phyloP scores from a whole-genome alignment of 139 green algal genomes.

The Desmodesmus armatus region DNA sequence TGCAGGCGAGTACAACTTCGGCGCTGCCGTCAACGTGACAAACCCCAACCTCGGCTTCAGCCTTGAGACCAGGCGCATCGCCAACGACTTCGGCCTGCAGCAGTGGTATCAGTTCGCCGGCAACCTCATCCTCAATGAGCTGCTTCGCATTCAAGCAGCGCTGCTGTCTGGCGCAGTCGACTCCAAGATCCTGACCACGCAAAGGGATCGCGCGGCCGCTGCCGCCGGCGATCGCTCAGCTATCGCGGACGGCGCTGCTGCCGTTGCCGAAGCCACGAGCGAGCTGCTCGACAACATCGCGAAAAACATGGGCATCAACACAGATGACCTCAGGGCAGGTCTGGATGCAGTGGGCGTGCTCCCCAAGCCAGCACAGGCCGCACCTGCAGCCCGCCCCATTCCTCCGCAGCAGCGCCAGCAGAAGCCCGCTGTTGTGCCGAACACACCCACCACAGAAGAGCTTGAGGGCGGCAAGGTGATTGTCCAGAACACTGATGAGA shows the following conservation, averaged over 20 bases:
- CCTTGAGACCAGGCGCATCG: neutral
- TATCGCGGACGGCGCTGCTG: neutral
- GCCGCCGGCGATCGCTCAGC: neutral
- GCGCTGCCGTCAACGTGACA: conserved; percentile 38
- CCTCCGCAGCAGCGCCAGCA: neutral
- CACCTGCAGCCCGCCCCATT: neutral
- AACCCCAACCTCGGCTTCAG: conserved; percentile 27
- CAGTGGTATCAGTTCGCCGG: conserved; percentile 35
- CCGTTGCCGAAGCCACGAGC: neutral
- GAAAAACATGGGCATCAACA: neutral
- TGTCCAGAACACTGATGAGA: neutral
- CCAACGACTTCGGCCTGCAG: conserved; percentile 47
- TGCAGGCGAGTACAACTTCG: conserved; percentile 32
- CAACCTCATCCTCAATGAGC: conserved; percentile 12
- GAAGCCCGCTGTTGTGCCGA: neutral
- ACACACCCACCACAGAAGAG: neutral
- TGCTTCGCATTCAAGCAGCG: conserved; percentile 27
- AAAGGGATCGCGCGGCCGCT: neutral
- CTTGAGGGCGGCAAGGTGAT: neutral
- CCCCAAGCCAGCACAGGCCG: neutral
- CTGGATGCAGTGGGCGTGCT: neutral
- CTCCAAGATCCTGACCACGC: neutral
- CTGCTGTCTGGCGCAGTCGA: conserved; percentile 8
- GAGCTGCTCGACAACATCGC: neutral
- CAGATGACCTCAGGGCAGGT: neutral